Conservation (phyloP, 2,329 filamentous ascomycete species). For the Calonectria pseudoreteaudii region DNA sequence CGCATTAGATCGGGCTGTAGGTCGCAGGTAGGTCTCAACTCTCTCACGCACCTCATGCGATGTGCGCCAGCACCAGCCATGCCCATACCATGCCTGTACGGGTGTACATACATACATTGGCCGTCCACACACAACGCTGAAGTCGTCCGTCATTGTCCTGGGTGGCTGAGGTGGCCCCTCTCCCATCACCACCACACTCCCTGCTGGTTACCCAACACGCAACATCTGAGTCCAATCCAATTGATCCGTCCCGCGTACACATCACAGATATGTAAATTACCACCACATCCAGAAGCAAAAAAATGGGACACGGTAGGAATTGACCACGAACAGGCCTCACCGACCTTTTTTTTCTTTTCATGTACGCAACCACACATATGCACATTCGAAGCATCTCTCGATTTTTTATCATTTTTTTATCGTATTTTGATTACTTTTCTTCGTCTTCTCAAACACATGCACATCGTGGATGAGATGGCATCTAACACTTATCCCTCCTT, state of each 20-base stretch:
- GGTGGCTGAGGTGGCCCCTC: slow-evolving; percentile 5
- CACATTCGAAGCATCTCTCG: background rate
- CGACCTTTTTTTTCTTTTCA: slow-evolving; percentile 9
- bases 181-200: slow-evolving; percentile 4
- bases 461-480: background rate
- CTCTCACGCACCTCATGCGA: slow-evolving; percentile 11
- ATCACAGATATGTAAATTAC: slow-evolving; percentile 1
- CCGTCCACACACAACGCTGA: background rate
- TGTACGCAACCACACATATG: slow-evolving; percentile 13
- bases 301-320: background rate
- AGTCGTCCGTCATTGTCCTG: background rate
- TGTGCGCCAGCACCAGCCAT: slow-evolving; percentile 3
- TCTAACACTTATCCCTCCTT: background rate
- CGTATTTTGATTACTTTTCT: background rate
- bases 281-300: slow-evolving; percentile 1
- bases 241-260: slow-evolving; percentile 12
- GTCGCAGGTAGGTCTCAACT: slow-evolving; percentile 17
- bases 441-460: background rate
- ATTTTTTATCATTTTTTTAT: background rate
- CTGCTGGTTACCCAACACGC: background rate
- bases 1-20: slow-evolving; percentile 29
- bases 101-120: background rate
- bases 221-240: slow-evolving; percentile 6
- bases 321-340: slow-evolving; percentile 9
- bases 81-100: background rate